Base-by-base conservation (phyloP, 352 stramenopile genomes). In the Globisporangium iwayamae region DNA sequence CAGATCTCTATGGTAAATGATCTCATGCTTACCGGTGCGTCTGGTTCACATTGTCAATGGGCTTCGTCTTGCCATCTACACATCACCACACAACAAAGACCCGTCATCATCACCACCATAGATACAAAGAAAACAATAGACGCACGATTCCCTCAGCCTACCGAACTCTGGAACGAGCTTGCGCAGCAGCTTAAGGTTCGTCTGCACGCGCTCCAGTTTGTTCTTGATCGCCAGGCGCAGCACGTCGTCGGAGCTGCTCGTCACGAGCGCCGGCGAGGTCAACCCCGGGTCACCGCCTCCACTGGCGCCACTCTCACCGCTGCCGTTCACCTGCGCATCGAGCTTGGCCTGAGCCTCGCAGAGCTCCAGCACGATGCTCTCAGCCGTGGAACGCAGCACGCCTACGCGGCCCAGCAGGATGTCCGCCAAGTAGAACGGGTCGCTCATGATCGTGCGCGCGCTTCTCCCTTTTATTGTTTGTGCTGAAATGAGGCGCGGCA, bases 361-460 rank as follows among this genome's bases (percentile, higher is more conserved):
- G 10, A 95, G 76, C 68, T 95, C 86, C 20, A 93, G 70, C 45
- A 95, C 85, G 65, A 95, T 92, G 65, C 84, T 92, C 71, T 95
- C 86, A 20, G 86, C 81, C 48, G 86, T 93, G 50, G 84, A 92
- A 55, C 86, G 86, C 51, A 95, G 70, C 58, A 93, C 86, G 67
- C 84, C 86, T 46, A 95, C 86, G 53, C 86, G 84, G 39, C 86
- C 86, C 32, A 92, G 66, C 34, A 95, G 68, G 71, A 95, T 95
- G 64, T 95, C 86, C 8, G 86, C 86, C 36, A 95, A 73, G 62
- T 93, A 93, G 73, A 95, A 93, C 62, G 86, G 86, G 62, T 95
- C 86, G 71, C 86, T 92, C 86, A 95, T 95, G 43, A 16, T 48
- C 16, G 22, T 16, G 22, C 51, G 34, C 51, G 34, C 56, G 34